phyloP scores from a whole-genome alignment of 2,329 filamentous ascomycete genomes.

The Ascochyta lentis region DNA sequence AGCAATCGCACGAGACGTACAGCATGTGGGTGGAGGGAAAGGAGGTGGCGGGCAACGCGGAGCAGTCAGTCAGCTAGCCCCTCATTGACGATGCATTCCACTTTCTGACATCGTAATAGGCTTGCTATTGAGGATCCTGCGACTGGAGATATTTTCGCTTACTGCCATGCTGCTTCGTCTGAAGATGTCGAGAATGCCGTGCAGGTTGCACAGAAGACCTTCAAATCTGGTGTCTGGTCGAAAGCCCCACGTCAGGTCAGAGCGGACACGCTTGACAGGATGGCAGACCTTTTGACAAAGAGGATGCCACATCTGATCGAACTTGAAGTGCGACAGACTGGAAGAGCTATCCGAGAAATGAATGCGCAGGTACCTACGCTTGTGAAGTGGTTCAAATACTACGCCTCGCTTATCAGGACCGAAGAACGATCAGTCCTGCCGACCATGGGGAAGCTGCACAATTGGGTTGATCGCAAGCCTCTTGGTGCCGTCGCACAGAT shows the following conservation, averaged over 20 bases:
- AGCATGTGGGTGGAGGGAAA: slow-evolving; percentile 54
- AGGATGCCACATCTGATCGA: slow-evolving; percentile 64
- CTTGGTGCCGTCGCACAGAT: slow-evolving; percentile 49
- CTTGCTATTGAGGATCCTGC: slow-evolving; percentile 63
- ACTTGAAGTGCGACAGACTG: slow-evolving; percentile 72
- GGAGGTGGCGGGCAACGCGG: slow-evolving; percentile 52
- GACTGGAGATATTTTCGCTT: slow-evolving; percentile 60
- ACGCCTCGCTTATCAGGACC: slow-evolving; percentile 69
- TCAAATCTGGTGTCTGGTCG: slow-evolving; percentile 64
- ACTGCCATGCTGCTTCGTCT: slow-evolving; percentile 58
- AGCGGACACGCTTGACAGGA: slow-evolving; percentile 67
- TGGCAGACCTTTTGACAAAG: slow-evolving; percentile 61
- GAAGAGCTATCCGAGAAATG: slow-evolving; percentile 73
- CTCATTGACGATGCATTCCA: slow-evolving; percentile 11
- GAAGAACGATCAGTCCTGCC: slow-evolving; percentile 72
- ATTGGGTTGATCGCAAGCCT: slow-evolving; percentile 51
- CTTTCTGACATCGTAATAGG: slow-evolving; percentile 42
- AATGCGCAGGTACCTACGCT: slow-evolving; percentile 70
- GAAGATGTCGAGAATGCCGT: slow-evolving; percentile 55
- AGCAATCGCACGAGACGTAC: slow-evolving; percentile 20
- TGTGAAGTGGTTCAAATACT: slow-evolving; percentile 75
- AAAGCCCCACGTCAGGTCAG: slow-evolving; percentile 62
- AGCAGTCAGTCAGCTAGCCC: slow-evolving; percentile 53
- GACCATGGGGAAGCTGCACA: slow-evolving; percentile 62
- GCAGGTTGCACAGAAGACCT: slow-evolving; percentile 53